A percentile compares a stretch with the other conserved stretches of the same genome.
Evolutionary conservation across 805 yeast species (phyloP).

Genomic region (Groenewaldozyma tartarivorans): DNA sequence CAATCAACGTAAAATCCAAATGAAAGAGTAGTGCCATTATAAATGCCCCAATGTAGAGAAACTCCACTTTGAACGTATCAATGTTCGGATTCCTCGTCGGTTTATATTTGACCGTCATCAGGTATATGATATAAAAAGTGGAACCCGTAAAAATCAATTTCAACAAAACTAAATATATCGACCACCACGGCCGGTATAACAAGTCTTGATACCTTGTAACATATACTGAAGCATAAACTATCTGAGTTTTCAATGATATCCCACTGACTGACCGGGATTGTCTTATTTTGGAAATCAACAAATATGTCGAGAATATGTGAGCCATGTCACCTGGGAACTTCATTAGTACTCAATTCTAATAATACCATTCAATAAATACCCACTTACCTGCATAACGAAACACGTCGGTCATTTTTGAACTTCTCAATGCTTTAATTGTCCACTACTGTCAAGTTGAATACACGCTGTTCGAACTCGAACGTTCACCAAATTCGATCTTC

Average conservation of each 20-base stretch:
- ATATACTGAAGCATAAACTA: slow-evolving; percentile 64
- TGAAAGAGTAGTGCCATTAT: slow-evolving; percentile 56
- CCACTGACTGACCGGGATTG: slow-evolving; percentile 64
- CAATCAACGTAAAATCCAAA: slow-evolving; percentile 50
- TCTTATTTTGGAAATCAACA: slow-evolving; percentile 64
- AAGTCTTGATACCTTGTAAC: slow-evolving; percentile 64
- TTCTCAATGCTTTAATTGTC: too few species aligned
- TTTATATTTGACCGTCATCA: slow-evolving; percentile 57
- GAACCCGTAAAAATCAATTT: slow-evolving; percentile 72
- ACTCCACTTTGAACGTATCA: slow-evolving; percentile 68
- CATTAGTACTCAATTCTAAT: too few species aligned
- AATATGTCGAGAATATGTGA: slow-evolving; percentile 69
- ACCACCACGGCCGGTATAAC: slow-evolving; percentile 30
- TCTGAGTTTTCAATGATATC: slow-evolving; percentile 81
- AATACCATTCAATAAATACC: too few species aligned
- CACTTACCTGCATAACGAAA: too few species aligned
- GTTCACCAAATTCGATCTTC: too few species aligned
- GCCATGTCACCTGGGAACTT: slow-evolving; percentile 45
- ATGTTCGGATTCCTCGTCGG: slow-evolving; percentile 47
- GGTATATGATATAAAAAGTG: slow-evolving; percentile 61
- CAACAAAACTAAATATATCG: slow-evolving; percentile 71
- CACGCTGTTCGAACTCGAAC: too few species aligned
- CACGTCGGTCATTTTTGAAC: too few species aligned
- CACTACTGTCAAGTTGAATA: too few species aligned
- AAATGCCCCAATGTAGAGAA: slow-evolving; percentile 54